Evolutionary conservation across 352 stramenopile species (phyloP).

Genomic region (Phytophthora meadii): DNA sequence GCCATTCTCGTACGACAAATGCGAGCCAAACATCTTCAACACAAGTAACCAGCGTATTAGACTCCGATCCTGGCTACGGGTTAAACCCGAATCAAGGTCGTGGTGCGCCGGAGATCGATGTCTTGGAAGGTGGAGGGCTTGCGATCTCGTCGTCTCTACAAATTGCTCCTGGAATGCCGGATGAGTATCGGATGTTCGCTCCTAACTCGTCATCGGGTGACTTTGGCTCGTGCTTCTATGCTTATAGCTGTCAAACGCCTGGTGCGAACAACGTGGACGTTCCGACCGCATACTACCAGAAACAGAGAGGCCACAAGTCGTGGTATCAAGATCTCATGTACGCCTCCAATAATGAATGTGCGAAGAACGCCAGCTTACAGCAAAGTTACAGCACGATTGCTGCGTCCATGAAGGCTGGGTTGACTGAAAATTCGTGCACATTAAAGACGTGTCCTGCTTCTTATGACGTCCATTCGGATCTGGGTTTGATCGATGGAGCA

Average conservation of each 20-base stretch:
- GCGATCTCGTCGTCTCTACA: constrained; percentile 1
- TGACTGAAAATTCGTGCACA: neutral
- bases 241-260: neutral
- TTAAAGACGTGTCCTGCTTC: constrained; percentile 5
- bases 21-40: neutral
- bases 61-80: constrained; percentile 4
- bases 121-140: constrained; percentile 3
- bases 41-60: constrained; percentile 6
- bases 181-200: constrained; percentile 3
- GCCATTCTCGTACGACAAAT: constrained; percentile 6
- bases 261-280: constrained; percentile 3
- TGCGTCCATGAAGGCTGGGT: constrained; percentile 2
- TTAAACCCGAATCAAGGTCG: constrained; percentile 3
- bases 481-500: neutral
- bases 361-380: neutral
- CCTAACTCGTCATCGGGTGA: neutral
- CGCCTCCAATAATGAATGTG: constrained; percentile 8
- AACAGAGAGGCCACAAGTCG: constrained; percentile 4
- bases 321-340: constrained; percentile 6
- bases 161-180: constrained; percentile 6
- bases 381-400: constrained; percentile 1
- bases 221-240: neutral
- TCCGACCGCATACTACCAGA: constrained; percentile 2
- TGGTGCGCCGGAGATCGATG: constrained; percentile 3
- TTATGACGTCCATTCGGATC: neutral